Evolutionary conservation across 768 basidiomycete genomes (phyloP).

Genomic region (Lepiota venenata): DNA sequence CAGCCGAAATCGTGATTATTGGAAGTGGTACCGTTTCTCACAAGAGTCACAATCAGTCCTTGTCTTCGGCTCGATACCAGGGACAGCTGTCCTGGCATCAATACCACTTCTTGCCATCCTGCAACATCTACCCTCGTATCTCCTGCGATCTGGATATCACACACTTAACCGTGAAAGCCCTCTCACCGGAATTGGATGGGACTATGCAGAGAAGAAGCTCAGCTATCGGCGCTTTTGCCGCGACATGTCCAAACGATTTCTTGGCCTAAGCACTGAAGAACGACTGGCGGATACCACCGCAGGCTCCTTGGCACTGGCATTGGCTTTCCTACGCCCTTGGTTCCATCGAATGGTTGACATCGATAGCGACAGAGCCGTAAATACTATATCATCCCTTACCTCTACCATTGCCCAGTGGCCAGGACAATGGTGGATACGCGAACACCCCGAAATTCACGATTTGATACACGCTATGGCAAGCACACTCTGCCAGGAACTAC

Average conservation of each 20-base stretch:
- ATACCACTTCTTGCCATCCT: slow-evolving; percentile 64
- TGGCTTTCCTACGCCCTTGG: slow-evolving; percentile 68
- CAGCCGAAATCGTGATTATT: slow-evolving; percentile 61
- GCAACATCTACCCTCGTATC: slow-evolving; percentile 71
- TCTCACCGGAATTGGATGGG: slow-evolving; percentile 42
- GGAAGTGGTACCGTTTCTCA: slow-evolving; percentile 76
- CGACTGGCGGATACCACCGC: slow-evolving; percentile 65
- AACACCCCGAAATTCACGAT: slow-evolving; percentile 59
- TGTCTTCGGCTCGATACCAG: slow-evolving; percentile 65
- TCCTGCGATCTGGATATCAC: slow-evolving; percentile 34
- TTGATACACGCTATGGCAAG: slow-evolving; percentile 56
- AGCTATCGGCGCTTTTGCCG: slow-evolving; percentile 71
- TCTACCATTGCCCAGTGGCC: slow-evolving; percentile 62
- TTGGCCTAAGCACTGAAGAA: slow-evolving; percentile 48
- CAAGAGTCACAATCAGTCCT: slow-evolving; percentile 76
- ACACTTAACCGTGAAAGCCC: slow-evolving; percentile 24
- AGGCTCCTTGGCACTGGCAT: slow-evolving; percentile 63
- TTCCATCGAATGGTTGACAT: slow-evolving; percentile 48
- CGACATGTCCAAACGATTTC: slow-evolving; percentile 61
- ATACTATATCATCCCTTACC: slow-evolving; percentile 37
- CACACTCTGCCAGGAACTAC: slow-evolving; percentile 64
- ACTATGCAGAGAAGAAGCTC: slow-evolving; percentile 53
- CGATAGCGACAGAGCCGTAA: slow-evolving; percentile 32
- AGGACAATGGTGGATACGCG: slow-evolving; percentile 62
- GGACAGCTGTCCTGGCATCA: slow-evolving; percentile 62